These are phyloP conservation scores for Ophiocordyceps camponoti-rufipedis DNA, from an alignment of 2,329 filamentous ascomycete genomes.

Conservation along the genomic window DNA sequence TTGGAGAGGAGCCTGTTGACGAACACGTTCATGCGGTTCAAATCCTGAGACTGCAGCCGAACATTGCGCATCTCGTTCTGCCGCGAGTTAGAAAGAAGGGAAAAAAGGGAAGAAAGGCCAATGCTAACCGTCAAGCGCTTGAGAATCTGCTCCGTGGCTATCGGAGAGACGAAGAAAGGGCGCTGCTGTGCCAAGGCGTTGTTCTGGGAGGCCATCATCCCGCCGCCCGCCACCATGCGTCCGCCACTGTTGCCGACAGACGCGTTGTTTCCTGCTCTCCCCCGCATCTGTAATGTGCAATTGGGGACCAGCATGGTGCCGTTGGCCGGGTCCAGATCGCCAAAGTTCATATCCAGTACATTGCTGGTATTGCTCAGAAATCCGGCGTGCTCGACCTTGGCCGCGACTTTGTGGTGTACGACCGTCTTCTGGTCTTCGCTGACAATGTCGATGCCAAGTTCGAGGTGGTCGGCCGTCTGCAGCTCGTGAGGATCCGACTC, in stretches of 20 bases:
- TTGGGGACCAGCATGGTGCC: conserved; percentile 53
- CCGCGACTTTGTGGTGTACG: conserved; percentile 94
- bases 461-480: conserved; percentile 76
- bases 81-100: background rate
- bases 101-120: no score
- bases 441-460: conserved; percentile 95
- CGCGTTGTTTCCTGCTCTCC: conserved; percentile 49
- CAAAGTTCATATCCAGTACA: conserved; percentile 76
- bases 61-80: conserved; percentile 84
- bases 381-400: conserved; percentile 89
- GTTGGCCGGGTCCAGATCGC: conserved; percentile 71
- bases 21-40: conserved; percentile 67
- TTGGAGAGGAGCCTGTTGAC: conserved; percentile 59
- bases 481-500: conserved; percentile 93
- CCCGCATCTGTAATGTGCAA: conserved; percentile 51
- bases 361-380: conserved; percentile 59
- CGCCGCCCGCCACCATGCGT: conserved; percentile 35
- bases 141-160: conserved; percentile 88
- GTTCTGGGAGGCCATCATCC: conserved; percentile 25
- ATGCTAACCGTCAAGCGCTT: conserved; percentile 32
- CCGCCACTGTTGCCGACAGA: conserved; percentile 42
- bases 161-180: conserved; percentile 71
- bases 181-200: conserved; percentile 48
- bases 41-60: conserved; percentile 70
- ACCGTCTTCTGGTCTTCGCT: conserved; percentile 98